These are phyloP conservation scores for Salix caprea DNA, from an alignment of 345 rosid genomes.

Conservation along the genomic window DNA sequence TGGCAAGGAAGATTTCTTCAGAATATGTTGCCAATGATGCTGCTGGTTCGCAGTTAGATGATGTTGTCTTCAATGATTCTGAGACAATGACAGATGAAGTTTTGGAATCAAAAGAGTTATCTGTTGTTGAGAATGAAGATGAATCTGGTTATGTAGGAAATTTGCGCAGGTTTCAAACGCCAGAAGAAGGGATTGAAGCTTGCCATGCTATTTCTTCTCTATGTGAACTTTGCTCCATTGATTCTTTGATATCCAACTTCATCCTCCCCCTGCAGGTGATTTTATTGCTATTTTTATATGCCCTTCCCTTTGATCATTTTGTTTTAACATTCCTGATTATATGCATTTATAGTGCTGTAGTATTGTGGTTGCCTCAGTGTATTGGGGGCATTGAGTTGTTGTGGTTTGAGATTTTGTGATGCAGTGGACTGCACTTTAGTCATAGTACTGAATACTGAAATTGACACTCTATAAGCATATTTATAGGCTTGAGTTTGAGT, in stretches of 20 bases:
- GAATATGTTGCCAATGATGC: slow-evolving; percentile 48
- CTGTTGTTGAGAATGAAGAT: slow-evolving; percentile 29
- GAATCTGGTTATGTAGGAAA: slow-evolving; percentile 55
- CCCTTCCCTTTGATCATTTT: background rate
- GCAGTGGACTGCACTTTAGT: background rate
- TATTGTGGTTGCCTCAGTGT: background rate
- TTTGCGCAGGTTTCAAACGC: slow-evolving; percentile 43
- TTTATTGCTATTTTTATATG: background rate
- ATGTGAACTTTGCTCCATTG: slow-evolving; percentile 89
- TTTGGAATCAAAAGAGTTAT: slow-evolving; percentile 16
- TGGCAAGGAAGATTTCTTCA: slow-evolving; percentile 80
- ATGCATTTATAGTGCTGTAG: background rate
- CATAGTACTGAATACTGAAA: background rate
- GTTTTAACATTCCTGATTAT: background rate
- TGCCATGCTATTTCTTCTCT: slow-evolving; percentile 89
- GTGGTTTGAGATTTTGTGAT: background rate
- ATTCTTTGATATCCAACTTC: slow-evolving; percentile 88
- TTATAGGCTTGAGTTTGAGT: background rate
- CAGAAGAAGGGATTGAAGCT: slow-evolving; percentile 70
- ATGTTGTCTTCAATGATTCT: slow-evolving; percentile 19
- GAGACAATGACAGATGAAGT: slow-evolving; percentile 19
- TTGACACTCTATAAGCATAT: background rate
- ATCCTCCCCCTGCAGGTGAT: slow-evolving; percentile 91
- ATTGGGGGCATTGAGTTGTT: background rate
- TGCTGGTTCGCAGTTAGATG: slow-evolving; percentile 33